phyloP scores from a whole-genome alignment of 2,329 filamentous ascomycete genomes.

The Aspergillus pseudoglaucus region DNA sequence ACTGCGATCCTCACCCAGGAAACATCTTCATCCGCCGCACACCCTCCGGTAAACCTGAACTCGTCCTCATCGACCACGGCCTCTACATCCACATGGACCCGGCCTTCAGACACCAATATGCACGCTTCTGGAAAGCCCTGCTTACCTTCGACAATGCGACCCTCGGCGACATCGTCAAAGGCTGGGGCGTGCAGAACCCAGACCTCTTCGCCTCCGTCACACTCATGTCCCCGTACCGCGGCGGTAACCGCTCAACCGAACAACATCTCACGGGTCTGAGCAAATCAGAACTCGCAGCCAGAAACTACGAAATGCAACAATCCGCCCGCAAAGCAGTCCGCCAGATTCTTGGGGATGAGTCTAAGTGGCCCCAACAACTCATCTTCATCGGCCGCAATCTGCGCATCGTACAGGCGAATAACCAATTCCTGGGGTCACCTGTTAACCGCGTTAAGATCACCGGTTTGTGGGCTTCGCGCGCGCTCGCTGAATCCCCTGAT shows the following conservation, averaged over 20 bases:
- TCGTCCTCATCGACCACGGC: conserved; percentile 95
- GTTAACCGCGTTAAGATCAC: conserved; percentile 93
- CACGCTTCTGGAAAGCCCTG: conserved; percentile 85
- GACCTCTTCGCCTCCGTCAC: conserved; percentile 91
- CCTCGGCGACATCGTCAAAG: conserved; percentile 62
- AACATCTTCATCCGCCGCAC: conserved; percentile 93
- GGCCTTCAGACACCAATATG: conserved; percentile 78
- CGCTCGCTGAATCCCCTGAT: conserved; percentile 68
- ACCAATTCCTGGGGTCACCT: conserved; percentile 81
- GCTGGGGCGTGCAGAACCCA: conserved; percentile 83
- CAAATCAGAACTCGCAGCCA: conserved; percentile 50
- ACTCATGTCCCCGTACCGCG: conserved; percentile 82
- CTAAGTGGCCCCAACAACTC: conserved; percentile 82
- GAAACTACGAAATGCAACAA: conserved; percentile 73
- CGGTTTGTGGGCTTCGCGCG: conserved; percentile 78
- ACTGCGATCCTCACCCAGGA: conserved; percentile 94
- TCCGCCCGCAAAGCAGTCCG: conserved; percentile 66
- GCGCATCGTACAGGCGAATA: conserved; percentile 88
- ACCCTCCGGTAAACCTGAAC: conserved; percentile 73
- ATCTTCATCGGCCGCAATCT: conserved; percentile 89
- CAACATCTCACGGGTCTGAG: conserved; percentile 47
- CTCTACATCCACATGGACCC: conserved; percentile 89
- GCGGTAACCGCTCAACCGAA: conserved; percentile 64
- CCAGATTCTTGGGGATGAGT: conserved; percentile 74
- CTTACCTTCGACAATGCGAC: conserved; percentile 88